Evolutionary conservation across 192 early-diverging fungal species (phyloP), one percentile per base, ranked within the genome.

Genomic region (Allomyces macrogynus): DNA sequence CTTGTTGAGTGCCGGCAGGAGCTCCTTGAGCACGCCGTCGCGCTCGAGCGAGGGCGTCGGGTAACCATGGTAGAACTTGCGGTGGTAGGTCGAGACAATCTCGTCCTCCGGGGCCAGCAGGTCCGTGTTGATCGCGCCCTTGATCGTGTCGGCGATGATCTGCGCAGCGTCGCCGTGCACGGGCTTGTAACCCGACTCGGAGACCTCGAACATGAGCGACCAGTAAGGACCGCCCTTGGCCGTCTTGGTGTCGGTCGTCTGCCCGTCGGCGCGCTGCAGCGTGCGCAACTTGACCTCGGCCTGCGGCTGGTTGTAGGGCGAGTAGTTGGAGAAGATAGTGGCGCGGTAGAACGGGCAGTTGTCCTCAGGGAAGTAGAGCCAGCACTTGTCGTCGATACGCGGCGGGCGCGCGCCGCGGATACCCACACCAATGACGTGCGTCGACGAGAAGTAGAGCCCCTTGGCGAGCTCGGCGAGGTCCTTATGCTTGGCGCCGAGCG

Each of bases 241-340:
- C n/a, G 20, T 60, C 18, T 16, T 22, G 49, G 22, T 40, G 57
- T 60, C 64, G 8, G 32, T 18, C 18, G 44, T 4, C 4, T 40
- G n/a, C 23, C 65, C 65, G 43, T 69, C 66, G 5, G 72, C 72
- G 22, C 65, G 60, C 62, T 63, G 62, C n/a, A 73, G 18, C 12
- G 72, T 73, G 23, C 64, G 62, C 24, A 73, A 66, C 57, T 63
- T 63, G 24, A 66, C 61, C 11, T 66, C 57, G 43, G 27, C 60
- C n/a, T 10, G 43, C 10, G 72, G 72, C 61, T 62, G 60, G 54
- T 73, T 73, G 66, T 62, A 65, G n/a, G 64, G 65, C 25, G 72
- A 68, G 66, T 73, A 73, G 68, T 73, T 73, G 57, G 72, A 73
- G 60, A 73, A 73, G 25, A 73, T 65, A n/a, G 72, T 73, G 44